Percentiles rank a stretch among this genome's conserved stretches.
Evolutionary conservation across 2,329 filamentous ascomycete species (phyloP).

Genomic region (Fusarium brevicatenulatum): DNA sequence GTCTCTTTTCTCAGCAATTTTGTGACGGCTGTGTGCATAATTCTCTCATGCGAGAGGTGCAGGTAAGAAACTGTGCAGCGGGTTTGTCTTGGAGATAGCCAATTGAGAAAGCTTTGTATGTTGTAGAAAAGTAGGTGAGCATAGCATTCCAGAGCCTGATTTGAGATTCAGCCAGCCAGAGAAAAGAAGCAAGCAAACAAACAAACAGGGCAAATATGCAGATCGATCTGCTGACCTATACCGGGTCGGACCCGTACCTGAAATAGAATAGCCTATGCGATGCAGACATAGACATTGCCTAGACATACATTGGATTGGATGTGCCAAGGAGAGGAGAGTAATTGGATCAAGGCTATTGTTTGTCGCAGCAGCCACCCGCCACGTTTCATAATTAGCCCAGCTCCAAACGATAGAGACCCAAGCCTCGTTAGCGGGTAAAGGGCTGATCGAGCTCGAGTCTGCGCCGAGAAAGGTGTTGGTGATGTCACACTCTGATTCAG

Average conservation of each 20-base stretch:
- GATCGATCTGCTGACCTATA: neutral
- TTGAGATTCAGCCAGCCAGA: neutral
- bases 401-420: neutral
- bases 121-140: neutral
- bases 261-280: neutral
- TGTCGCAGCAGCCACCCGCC: constrained; percentile 20
- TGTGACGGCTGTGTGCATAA: constrained; percentile 9
- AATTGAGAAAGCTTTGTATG: neutral
- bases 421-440: neutral
- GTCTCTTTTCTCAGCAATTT: neutral
- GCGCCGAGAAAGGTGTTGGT: constrained; percentile 5
- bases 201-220: neutral
- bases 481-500: constrained; percentile 9
- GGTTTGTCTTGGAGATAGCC: neutral
- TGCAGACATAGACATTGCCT: neutral
- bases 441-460: constrained; percentile 22
- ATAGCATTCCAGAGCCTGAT: neutral
- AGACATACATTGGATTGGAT: neutral
- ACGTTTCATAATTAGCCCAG: constrained; percentile 4
- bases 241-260: too few species aligned
- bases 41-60: constrained; percentile 1
- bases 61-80: neutral
- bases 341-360: constrained; percentile 15
- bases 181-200: neutral
- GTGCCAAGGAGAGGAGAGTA: neutral